A percentile compares a stretch with the other conserved stretches of the same genome.
These are phyloP conservation scores for Apostasia shenzhenica DNA, from an alignment of 106 monocot genomes.

Conservation along the genomic window DNA sequence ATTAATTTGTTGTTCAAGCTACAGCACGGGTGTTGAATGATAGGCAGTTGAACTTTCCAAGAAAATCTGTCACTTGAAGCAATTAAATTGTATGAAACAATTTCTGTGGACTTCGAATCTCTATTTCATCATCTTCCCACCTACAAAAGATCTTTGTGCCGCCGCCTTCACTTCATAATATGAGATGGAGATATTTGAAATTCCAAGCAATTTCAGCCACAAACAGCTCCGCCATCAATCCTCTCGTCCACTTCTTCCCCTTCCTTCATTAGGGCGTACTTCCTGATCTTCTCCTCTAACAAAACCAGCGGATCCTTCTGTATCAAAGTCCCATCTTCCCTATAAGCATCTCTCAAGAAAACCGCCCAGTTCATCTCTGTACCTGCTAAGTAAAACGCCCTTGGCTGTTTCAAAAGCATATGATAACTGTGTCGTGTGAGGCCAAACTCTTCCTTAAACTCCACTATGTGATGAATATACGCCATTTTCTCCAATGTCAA, in stretches of 20 bases:
- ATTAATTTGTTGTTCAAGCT: neutral
- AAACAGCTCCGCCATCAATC: slow-evolving; percentile 1
- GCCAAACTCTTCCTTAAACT: slow-evolving; percentile 94
- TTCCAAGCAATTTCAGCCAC: slow-evolving; percentile 1
- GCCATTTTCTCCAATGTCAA: slow-evolving; percentile 90
- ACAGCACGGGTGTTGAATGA: neutral
- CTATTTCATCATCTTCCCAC: no score
- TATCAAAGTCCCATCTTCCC: slow-evolving; percentile 51
- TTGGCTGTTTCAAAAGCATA: slow-evolving; percentile 72
- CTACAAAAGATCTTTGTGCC: no score
- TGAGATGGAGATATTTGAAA: neutral
- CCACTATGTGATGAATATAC: slow-evolving; percentile 86
- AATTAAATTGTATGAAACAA: no score
- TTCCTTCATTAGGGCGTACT: slow-evolving; percentile 58
- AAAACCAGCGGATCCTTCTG: slow-evolving; percentile 69
- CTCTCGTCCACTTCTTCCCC: slow-evolving; percentile 22
- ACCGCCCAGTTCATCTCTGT: slow-evolving; percentile 98
- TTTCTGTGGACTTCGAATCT: no score
- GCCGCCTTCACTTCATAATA: neutral
- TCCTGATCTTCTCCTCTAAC: slow-evolving; percentile 72
- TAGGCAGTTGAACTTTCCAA: no score
- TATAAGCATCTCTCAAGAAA: slow-evolving; percentile 77
- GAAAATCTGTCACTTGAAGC: no score
- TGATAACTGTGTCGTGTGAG: slow-evolving; percentile 78
- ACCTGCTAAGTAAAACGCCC: slow-evolving; percentile 85